A percentile compares a stretch with the other conserved stretches of the same genome.
Conservation (phyloP, 805 yeast genomes). For the Saccharomycopsis javanensis region DNA sequence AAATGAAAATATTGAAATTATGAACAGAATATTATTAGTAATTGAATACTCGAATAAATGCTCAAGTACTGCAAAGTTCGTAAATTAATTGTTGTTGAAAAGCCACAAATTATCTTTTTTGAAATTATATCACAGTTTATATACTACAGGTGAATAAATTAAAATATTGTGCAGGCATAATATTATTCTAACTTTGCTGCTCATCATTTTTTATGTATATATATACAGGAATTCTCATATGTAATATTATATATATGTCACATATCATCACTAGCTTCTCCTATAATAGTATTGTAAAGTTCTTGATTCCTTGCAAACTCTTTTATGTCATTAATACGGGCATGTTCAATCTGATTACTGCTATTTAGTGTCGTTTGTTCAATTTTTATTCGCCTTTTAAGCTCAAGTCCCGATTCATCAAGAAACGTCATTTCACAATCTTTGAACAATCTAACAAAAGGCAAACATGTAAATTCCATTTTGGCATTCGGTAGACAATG, state of each 20-base stretch:
- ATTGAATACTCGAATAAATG: no score
- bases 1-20: no score
- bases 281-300: not conserved
- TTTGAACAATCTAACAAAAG: slow-evolving; percentile 14
- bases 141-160: no score
- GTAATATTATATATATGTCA: not conserved
- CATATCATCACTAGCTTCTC: not conserved
- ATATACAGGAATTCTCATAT: not conserved
- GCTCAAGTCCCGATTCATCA: slow-evolving; percentile 6
- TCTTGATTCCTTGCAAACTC: slow-evolving; percentile 5
- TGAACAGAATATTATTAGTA: no score
- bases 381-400: not conserved
- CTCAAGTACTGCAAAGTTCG: no score
- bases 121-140: no score
- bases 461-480: slow-evolving; percentile 12
- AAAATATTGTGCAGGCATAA: no score
- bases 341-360: slow-evolving; percentile 2
- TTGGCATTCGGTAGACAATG: slow-evolving; percentile 9
- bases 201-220: not conserved
- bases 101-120: no score
- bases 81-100: no score
- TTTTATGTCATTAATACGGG: slow-evolving; percentile 3
- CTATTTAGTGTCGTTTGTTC: slow-evolving; percentile 11
- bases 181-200: no score
- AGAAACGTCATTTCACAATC: slow-evolving; percentile 8